These are phyloP conservation scores for Brasilioporus rufonigricans DNA, from an alignment of 768 basidiomycete genomes.

Conservation along the genomic window DNA sequence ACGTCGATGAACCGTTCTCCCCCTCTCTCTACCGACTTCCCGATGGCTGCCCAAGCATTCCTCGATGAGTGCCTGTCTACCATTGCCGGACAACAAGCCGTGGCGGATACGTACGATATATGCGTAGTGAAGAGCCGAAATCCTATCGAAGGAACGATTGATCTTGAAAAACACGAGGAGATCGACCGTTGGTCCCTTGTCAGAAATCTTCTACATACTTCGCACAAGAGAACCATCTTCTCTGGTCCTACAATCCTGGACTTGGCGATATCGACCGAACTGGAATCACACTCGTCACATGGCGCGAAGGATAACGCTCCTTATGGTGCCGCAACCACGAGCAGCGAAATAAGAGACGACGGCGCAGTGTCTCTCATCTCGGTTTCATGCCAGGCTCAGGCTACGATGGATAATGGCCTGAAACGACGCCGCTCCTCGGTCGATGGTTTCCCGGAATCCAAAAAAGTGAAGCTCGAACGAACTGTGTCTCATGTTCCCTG, in stretches of 20 bases:
- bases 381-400: background rate
- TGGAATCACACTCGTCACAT: background rate
- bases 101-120: constrained; percentile 2
- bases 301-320: background rate
- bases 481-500: background rate
- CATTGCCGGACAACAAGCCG: background rate
- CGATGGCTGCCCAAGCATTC: background rate
- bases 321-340: background rate
- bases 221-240: background rate
- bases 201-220: background rate
- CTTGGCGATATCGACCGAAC: background rate
- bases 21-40: background rate
- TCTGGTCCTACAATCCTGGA: background rate
- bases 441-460: constrained; percentile 1
- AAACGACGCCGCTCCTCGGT: constrained; percentile 17
- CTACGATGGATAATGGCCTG: background rate
- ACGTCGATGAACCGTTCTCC: background rate
- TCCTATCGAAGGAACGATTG: background rate
- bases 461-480: constrained; percentile 19
- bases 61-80: background rate
- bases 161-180: background rate
- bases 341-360: background rate
- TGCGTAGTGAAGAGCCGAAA: constrained; percentile 2
- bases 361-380: background rate
- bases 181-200: background rate